A percentile compares a stretch with the other conserved stretches of the same genome.
Conservation (phyloP, 2,329 filamentous ascomycete species). For the Talaromyces sp. region DNA sequence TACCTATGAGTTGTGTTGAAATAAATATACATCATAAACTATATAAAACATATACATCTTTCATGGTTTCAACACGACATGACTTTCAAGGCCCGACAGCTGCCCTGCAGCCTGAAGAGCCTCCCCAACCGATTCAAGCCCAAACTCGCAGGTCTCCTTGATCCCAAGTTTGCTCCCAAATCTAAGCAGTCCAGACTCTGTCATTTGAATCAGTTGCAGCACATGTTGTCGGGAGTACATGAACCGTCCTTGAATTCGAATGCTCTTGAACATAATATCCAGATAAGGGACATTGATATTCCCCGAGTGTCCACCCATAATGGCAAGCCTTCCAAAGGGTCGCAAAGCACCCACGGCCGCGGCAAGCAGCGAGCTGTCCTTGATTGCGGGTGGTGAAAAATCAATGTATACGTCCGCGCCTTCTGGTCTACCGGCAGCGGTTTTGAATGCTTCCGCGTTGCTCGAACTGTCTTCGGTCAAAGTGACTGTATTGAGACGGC, state of each 20-base stretch:
- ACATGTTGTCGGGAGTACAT: conserved; percentile 14
- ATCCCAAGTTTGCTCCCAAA: conserved; percentile 4
- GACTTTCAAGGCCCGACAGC: background rate
- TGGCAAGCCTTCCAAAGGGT: conserved; percentile 4
- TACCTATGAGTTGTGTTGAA: background rate
- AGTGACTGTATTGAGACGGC: background rate
- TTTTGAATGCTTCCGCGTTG: background rate
- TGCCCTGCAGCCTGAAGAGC: conserved; percentile 5
- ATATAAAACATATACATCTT: background rate
- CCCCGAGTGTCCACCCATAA: conserved; percentile 2
- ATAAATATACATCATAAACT: background rate
- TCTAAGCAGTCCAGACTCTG: conserved; percentile 6
- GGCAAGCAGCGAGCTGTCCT: conserved; percentile 2
- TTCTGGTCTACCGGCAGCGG: conserved; percentile 3
- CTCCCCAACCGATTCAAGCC: conserved; percentile 12
- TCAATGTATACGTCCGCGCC: conserved; percentile 14
- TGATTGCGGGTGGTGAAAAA: conserved; percentile 12
- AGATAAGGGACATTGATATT: conserved; percentile 6
- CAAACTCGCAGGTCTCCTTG: conserved; percentile 11
- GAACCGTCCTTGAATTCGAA: conserved; percentile 14
- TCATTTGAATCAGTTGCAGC: conserved; percentile 13
- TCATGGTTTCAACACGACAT: conserved; percentile 7
- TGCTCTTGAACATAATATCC: conserved; percentile 14
- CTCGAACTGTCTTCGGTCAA: conserved; percentile 1
- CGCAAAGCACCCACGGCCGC: conserved; percentile 8